These are phyloP conservation scores for Syncephalastrum monosporum DNA, from an alignment of 371 early-diverging fungal genomes.

Conservation along the genomic window DNA sequence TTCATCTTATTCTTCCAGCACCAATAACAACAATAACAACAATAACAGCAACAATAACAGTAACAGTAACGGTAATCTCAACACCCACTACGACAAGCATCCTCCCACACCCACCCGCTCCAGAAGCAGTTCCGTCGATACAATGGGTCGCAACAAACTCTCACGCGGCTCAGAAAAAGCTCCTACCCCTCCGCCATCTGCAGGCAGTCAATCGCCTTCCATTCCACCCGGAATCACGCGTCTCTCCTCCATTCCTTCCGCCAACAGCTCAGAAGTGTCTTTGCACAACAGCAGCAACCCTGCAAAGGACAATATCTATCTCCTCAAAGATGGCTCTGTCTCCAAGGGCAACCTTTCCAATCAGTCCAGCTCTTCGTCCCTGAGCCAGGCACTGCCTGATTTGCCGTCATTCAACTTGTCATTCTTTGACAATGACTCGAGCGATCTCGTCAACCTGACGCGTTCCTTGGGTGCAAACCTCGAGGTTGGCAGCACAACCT, in stretches of 20 bases:
- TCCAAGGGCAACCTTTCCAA: conserved; percentile 15
- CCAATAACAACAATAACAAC: no score
- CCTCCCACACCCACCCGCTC: conserved; percentile 39
- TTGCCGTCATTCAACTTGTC: conserved; percentile 28
- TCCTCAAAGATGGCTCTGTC: conserved; percentile 10
- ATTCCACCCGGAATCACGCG: conserved; percentile 3
- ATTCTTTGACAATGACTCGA: conserved; percentile 42
- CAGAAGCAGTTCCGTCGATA: conserved; percentile 39
- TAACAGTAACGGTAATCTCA: not conserved
- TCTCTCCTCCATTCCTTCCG: conserved; percentile 12
- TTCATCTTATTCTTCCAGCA: conserved; percentile 3
- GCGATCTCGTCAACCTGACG: conserved; percentile 35
- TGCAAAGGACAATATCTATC: conserved; percentile 13
- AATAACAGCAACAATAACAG: no score
- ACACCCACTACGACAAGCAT: conserved; percentile 9
- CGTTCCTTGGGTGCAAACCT: conserved; percentile 36
- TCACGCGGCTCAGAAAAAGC: conserved; percentile 15
- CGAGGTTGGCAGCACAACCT: not conserved
- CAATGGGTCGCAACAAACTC: conserved; percentile 3
- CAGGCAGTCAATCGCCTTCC: conserved; percentile 6
- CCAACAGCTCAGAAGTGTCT: conserved; percentile 10
- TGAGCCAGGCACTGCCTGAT: conserved; percentile 7
- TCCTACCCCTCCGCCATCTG: conserved; percentile 13
- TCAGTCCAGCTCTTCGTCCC: conserved; percentile 2
- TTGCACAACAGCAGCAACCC: not conserved